Percentiles rank a stretch among this genome's conserved stretches.
phyloP scores from a whole-genome alignment of 768 basidiomycete species.

The Lentinula raphanica region DNA sequence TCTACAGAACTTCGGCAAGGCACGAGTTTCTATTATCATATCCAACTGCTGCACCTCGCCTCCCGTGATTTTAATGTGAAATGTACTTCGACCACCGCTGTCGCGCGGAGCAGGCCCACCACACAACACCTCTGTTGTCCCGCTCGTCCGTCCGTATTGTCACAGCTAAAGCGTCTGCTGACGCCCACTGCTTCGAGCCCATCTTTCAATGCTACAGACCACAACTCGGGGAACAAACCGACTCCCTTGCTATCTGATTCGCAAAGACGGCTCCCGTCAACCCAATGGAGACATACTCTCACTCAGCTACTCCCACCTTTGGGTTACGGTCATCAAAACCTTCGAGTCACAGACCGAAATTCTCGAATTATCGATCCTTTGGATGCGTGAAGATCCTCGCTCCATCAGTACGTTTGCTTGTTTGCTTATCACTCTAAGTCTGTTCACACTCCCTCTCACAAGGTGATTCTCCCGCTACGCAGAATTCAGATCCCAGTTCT shows the following conservation, averaged over 20 bases:
- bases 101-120: conserved; percentile 23
- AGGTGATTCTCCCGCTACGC: conserved; percentile 38
- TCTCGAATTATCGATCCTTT: conserved; percentile 48
- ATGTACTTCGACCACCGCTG: conserved; percentile 17
- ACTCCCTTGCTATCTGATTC: neutral
- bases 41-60: too few relatives aligned
- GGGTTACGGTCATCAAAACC: conserved; percentile 16
- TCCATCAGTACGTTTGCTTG: neutral
- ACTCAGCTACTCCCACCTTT: conserved; percentile 31
- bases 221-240: conserved; percentile 3
- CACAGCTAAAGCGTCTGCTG: conserved; percentile 55
- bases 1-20: too few relatives aligned
- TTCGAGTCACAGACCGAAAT: conserved; percentile 48
- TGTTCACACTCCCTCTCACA: neutral
- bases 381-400: conserved; percentile 31
- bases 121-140: conserved; percentile 24
- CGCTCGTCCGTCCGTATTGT: conserved; percentile 71
- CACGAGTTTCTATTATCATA: too few relatives aligned
- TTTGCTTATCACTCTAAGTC: neutral
- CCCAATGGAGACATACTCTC: conserved; percentile 17
- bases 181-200: neutral
- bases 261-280: neutral
- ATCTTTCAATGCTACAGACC: neutral
- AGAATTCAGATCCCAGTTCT: conserved; percentile 58
- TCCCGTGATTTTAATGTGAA: too few relatives aligned